Conservation (phyloP, 2,329 filamentous ascomycete species). For the Teratosphaeria viscida region DNA sequence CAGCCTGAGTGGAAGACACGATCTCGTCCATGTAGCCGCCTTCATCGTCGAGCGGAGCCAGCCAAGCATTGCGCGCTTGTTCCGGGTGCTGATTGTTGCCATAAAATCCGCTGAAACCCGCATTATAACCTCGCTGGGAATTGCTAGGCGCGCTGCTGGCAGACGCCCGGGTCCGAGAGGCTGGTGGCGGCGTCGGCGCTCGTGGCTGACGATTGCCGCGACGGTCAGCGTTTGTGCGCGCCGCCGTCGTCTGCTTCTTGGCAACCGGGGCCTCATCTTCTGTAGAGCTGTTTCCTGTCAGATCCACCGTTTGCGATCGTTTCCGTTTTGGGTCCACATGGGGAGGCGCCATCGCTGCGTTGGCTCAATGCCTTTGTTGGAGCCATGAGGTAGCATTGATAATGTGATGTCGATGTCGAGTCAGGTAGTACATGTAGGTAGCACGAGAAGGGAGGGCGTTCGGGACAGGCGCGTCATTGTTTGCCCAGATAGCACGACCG, state of each 20-base stretch:
- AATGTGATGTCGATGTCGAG: neutral
- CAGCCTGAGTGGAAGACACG: constrained; percentile 22
- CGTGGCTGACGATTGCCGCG: neutral
- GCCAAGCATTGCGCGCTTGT: constrained; percentile 17
- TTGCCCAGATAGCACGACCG: neutral
- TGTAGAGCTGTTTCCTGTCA: constrained; percentile 1
- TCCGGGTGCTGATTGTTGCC: constrained; percentile 6
- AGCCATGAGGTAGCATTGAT: neutral
- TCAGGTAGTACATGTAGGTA: neutral
- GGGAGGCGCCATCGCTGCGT: neutral
- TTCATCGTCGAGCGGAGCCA: constrained; percentile 4
- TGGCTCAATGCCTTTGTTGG: neutral
- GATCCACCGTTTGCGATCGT: neutral
- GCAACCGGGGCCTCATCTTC: constrained; percentile 1
- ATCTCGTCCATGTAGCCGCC: constrained; percentile 21
- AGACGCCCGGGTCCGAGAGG: neutral
- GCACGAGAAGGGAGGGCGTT: neutral
- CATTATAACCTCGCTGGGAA: neutral
- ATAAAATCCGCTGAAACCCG: neutral
- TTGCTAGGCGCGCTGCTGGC: neutral
- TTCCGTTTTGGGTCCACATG: constrained; percentile 3
- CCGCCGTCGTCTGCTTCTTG: constrained; percentile 4
- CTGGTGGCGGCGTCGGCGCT: neutral
- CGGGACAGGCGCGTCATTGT: neutral
- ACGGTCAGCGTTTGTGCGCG: neutral